Evolutionary conservation across 2,329 filamentous ascomycete species (phyloP), one percentile per base, ranked within the genome.

Genomic region (Phoma sp.): DNA sequence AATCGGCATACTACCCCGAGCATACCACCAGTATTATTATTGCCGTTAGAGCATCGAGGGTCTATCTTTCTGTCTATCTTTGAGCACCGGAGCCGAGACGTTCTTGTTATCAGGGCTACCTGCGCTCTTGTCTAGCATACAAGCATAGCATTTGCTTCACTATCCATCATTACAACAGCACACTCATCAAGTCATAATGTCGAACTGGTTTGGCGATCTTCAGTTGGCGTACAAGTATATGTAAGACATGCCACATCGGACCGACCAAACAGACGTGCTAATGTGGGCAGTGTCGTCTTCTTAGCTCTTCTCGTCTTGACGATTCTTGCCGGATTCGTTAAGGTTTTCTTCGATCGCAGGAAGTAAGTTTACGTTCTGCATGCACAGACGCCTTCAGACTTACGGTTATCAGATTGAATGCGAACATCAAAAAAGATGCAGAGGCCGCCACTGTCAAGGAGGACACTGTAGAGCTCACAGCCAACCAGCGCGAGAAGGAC

Each of bases 211-310:
- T 47, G 72, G 69, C 22, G 50, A 68, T 29, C 52, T 75, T 36
- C 59, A 71, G 46, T 59, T 75, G 63, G 71, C 69, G 27, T 75
- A 73, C 66, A 75, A 75, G 55, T 75, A 71, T 52, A 62, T 64
- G 73, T 75, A 63, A 49, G 71, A 58, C 27, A 9, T 3, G 9
- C 41, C 1, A 36, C 10, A 9, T n/a, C 1, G 10, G 9, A 7
- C 2, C 14, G 11, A 18, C 13, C 5, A 7, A 25, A 43, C 32
- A 30, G 14, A 18, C 36, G 49, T n/a, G 58, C 59, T 58, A 30
- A 67, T 52, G 13, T 5, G 2, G 22, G 7, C 29, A 77, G 74
- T 48, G 44, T 75, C 36, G 66, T 75, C 13, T 76, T 77, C 52
- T 52, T 65, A 14, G 47, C 43, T 24, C 58, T 76, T 24, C 59